phyloP scores from a whole-genome alignment of 148 eudicot genomes.

The Nepenthes gracilis region DNA sequence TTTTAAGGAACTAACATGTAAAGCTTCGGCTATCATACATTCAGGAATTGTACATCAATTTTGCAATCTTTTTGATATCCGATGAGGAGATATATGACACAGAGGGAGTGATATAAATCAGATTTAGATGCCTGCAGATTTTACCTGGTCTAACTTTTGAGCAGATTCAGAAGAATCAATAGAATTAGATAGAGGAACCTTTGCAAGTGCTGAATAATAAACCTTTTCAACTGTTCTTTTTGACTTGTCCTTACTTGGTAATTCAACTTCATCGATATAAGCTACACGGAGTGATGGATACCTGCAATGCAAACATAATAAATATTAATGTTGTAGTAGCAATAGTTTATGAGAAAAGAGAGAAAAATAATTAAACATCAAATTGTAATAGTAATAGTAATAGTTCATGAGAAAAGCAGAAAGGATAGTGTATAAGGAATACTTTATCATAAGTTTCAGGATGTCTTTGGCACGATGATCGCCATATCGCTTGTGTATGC shows the following conservation, averaged over 20 bases:
- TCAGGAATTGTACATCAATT: neutral
- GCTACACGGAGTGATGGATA: slow-evolving; percentile 71
- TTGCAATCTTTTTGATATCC: neutral
- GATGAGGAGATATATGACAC: neutral
- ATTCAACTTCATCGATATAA: slow-evolving; percentile 64
- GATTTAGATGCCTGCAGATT: neutral
- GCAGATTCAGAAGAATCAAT: slow-evolving; percentile 42
- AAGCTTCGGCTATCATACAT: no score
- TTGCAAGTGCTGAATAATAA: slow-evolving; percentile 66
- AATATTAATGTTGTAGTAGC: neutral
- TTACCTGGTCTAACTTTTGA: slow-evolving; percentile 67
- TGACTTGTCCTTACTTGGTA: slow-evolving; percentile 32
- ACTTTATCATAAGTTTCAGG: slow-evolving; percentile 63
- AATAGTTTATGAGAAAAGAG: neutral
- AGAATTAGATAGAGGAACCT: slow-evolving; percentile 43
- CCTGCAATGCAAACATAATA: slow-evolving; percentile 16
- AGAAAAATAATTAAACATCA: neutral
- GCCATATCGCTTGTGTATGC: slow-evolving; percentile 50
- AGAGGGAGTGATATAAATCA: no score
- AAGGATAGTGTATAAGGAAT: slow-evolving; percentile 8
- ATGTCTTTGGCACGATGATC: slow-evolving; percentile 50
- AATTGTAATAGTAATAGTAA: neutral
- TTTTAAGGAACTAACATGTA: no score
- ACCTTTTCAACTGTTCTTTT: slow-evolving; percentile 39
- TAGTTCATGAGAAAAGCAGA: neutral